Conservation (phyloP, 2,329 filamentous ascomycete genomes). For the Scopulariopsis brevicaulis region DNA sequence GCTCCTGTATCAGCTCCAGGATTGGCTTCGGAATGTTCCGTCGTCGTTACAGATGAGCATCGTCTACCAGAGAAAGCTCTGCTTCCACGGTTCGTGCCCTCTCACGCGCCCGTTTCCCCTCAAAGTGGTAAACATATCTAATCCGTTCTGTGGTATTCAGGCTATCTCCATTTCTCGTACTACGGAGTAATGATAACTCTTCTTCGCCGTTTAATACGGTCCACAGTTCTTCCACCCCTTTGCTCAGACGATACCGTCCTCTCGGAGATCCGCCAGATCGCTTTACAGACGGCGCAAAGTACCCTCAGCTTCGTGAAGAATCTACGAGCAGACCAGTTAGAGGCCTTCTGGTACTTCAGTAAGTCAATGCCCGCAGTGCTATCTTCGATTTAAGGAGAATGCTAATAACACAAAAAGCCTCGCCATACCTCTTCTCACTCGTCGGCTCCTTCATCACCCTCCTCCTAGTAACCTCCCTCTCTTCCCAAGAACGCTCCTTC, state of each 20-base stretch:
- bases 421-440: slow-evolving; percentile 25
- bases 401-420: slow-evolving; percentile 9
- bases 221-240: slow-evolving; percentile 1
- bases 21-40: slow-evolving; percentile 32
- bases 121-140: slow-evolving; percentile 30
- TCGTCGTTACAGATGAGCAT: slow-evolving; percentile 28
- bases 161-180: slow-evolving; percentile 28
- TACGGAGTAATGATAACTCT: slow-evolving; percentile 29
- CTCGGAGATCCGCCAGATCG: not conserved
- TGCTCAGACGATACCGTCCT: not conserved
- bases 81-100: slow-evolving; percentile 12
- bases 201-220: slow-evolving; percentile 27
- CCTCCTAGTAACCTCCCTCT: slow-evolving; percentile 20
- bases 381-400: too few relatives aligned
- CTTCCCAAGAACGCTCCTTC: slow-evolving; percentile 17
- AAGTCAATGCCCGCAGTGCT: not conserved
- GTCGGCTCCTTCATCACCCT: slow-evolving; percentile 26
- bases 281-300: not conserved
- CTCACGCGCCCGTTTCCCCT: slow-evolving; percentile 23
- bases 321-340: slow-evolving; percentile 23
- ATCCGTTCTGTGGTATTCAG: slow-evolving; percentile 14
- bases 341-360: slow-evolving; percentile 26
- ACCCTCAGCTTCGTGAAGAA: slow-evolving; percentile 16
- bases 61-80: slow-evolving; percentile 22
- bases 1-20: slow-evolving; percentile 28